These are phyloP conservation scores for Massospora cicadina DNA, from an alignment of 371 early-diverging fungal species.

Conservation along the genomic window DNA sequence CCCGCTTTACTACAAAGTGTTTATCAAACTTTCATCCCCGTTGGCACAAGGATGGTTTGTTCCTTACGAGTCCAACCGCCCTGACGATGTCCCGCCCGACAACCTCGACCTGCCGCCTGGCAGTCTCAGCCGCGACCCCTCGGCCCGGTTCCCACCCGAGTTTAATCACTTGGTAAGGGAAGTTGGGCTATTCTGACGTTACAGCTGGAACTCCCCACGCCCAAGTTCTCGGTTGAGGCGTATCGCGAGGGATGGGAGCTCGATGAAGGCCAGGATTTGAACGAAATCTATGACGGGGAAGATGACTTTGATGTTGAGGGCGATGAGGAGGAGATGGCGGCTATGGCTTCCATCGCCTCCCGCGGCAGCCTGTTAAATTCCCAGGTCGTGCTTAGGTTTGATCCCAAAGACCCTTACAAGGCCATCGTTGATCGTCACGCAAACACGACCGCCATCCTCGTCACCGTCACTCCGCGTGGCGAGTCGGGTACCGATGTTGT, in stretches of 20 bases:
- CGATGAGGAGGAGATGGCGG: not conserved
- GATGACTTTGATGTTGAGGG: conserved; percentile 5
- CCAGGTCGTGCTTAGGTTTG: not conserved
- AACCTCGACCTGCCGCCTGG: not conserved
- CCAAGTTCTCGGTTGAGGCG: conserved; percentile 6
- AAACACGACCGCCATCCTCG: not conserved
- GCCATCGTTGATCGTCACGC: not conserved
- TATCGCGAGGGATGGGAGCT: not conserved
- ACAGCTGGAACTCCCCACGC: conserved; percentile 1
- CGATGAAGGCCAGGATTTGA: not conserved
- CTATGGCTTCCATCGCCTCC: not conserved
- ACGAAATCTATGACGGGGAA: not conserved
- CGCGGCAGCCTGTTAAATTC: not conserved
- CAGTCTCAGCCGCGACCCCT: not conserved
- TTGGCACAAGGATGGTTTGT: not conserved
- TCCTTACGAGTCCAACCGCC: conserved; percentile 6
- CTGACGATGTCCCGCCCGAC: not conserved
- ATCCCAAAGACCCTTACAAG: conserved; percentile 6
- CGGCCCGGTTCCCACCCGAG: not conserved
- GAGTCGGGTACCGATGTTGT: not conserved
- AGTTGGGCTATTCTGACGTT: not conserved
- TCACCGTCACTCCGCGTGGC: conserved; percentile 1
- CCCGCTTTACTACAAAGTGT: conserved; percentile 7
- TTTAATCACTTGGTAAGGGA: not conserved
- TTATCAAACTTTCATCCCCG: conserved; percentile 3